These are phyloP conservation scores for Boletus eberwhitei DNA, from an alignment of 768 basidiomycete species.

Conservation along the genomic window DNA sequence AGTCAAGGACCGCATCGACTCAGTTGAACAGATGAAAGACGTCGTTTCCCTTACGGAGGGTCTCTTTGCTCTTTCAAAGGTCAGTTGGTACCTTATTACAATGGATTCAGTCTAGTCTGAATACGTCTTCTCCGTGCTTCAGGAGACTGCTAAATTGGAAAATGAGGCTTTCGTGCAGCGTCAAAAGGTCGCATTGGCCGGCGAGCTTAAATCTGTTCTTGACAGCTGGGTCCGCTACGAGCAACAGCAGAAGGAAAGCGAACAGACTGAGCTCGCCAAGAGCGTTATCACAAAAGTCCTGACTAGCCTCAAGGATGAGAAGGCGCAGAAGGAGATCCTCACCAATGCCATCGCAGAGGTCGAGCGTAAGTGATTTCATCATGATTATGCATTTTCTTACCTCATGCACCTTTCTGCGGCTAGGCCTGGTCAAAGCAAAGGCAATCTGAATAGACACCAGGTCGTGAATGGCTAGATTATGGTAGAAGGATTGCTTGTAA, in stretches of 20 bases:
- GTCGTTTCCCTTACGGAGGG: constrained; percentile 87
- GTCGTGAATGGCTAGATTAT: constrained; percentile 25
- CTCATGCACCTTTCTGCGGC: constrained; percentile 3
- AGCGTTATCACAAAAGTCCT: constrained; percentile 86
- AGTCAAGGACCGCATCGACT: constrained; percentile 88
- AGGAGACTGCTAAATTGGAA: constrained; percentile 94
- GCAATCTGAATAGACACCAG: constrained; percentile 58
- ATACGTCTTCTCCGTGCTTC: neutral
- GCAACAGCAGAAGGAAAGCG: constrained; percentile 93
- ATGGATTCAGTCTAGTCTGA: neutral
- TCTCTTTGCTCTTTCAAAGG: constrained; percentile 92
- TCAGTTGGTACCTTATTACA: constrained; percentile 23
- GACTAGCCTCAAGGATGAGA: constrained; percentile 79
- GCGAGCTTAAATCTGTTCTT: constrained; percentile 90
- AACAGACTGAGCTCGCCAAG: constrained; percentile 90
- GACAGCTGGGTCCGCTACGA: constrained; percentile 99
- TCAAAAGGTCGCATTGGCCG: constrained; percentile 81
- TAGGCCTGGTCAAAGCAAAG: constrained; percentile 91
- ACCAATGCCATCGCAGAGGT: constrained; percentile 79
- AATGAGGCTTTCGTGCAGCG: constrained; percentile 84
- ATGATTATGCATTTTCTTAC: neutral
- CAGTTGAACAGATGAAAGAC: constrained; percentile 93
- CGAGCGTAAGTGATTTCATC: constrained; percentile 70
- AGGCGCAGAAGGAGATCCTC: constrained; percentile 83
- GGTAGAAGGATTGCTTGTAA: constrained; percentile 17